Percentiles rank a stretch among this genome's conserved stretches.
phyloP scores from a whole-genome alignment of 805 yeast genomes.

The Sugiyamaella chiloensis region DNA sequence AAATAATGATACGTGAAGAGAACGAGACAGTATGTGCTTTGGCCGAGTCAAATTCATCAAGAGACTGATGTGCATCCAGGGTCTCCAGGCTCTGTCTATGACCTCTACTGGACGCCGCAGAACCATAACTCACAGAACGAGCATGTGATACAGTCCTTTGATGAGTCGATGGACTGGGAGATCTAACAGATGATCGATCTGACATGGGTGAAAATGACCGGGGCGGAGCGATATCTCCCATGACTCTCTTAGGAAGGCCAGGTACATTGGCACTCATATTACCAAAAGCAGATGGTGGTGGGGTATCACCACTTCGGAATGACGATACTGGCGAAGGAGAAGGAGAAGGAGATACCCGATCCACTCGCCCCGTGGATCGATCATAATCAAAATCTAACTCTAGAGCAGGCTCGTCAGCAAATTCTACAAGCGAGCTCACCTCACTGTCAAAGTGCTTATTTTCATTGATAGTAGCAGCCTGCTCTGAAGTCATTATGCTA shows the following conservation, averaged over 20 bases:
- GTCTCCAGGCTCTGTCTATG: background rate
- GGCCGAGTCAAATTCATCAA: conserved; percentile 4
- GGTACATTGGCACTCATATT: background rate
- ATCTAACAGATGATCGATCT: background rate
- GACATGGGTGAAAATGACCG: background rate
- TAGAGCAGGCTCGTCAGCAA: conserved; percentile 6
- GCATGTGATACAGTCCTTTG: conserved; percentile 7
- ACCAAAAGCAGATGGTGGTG: background rate
- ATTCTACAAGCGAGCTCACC: conserved; percentile 1
- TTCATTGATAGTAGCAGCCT: background rate
- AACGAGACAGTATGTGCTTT: conserved; percentile 48
- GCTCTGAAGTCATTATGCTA: background rate
- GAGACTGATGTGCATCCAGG: conserved; percentile 1
- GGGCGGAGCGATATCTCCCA: background rate
- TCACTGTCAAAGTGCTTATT: background rate
- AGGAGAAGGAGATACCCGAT: conserved; percentile 9
- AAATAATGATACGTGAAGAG: conserved; percentile 77
- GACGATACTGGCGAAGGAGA: conserved; percentile 11
- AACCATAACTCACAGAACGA: conserved; percentile 17
- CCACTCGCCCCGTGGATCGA: conserved; percentile 9
- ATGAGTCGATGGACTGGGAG: background rate
- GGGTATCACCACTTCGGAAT: background rate
- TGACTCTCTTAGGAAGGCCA: background rate
- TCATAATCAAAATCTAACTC: conserved; percentile 17
- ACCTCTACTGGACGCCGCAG: conserved; percentile 7